These are phyloP conservation scores for Irpex sp. DNA, from an alignment of 1,284 basidiomycete genomes.

Conservation along the genomic window DNA sequence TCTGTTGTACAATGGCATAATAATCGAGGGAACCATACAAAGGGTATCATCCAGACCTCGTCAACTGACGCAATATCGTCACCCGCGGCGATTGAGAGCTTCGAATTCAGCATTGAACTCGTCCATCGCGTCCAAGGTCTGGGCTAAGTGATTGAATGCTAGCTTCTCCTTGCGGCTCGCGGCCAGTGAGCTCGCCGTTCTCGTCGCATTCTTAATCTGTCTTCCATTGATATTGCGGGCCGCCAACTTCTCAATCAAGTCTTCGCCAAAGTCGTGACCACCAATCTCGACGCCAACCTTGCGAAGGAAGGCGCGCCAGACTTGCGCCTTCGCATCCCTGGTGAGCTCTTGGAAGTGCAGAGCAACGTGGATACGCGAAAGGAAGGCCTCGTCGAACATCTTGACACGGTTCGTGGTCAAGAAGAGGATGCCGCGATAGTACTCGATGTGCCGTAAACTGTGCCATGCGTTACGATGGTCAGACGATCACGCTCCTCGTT, in stretches of 20 bases:
- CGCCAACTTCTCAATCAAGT: slow-evolving; percentile 40
- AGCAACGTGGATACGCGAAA: slow-evolving; percentile 64
- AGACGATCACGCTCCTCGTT: not conserved
- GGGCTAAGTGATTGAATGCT: slow-evolving; percentile 42
- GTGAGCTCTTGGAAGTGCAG: slow-evolving; percentile 55
- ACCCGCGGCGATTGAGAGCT: slow-evolving; percentile 3
- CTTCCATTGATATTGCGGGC: slow-evolving; percentile 51
- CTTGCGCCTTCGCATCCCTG: slow-evolving; percentile 42
- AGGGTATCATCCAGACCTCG: not conserved
- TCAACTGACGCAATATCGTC: not conserved
- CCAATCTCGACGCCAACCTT: slow-evolving; percentile 35
- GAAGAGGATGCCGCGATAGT: slow-evolving; percentile 64
- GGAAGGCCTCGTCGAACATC: slow-evolving; percentile 64
- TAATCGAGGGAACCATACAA: not conserved
- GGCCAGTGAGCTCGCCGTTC: slow-evolving; percentile 57
- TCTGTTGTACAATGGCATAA: not conserved
- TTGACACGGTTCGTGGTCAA: slow-evolving; percentile 64
- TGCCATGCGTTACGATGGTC: not conserved
- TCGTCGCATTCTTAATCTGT: slow-evolving; percentile 62
- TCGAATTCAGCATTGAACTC: slow-evolving; percentile 53
- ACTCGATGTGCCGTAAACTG: slow-evolving; percentile 54
- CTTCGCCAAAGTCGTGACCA: slow-evolving; percentile 20
- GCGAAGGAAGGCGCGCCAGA: slow-evolving; percentile 53
- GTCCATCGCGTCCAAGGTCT: slow-evolving; percentile 58
- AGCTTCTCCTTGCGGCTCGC: slow-evolving; percentile 41